Evolutionary conservation across 257 asterid genomes (phyloP).

Genomic region (Cynanchum wilfordii): DNA sequence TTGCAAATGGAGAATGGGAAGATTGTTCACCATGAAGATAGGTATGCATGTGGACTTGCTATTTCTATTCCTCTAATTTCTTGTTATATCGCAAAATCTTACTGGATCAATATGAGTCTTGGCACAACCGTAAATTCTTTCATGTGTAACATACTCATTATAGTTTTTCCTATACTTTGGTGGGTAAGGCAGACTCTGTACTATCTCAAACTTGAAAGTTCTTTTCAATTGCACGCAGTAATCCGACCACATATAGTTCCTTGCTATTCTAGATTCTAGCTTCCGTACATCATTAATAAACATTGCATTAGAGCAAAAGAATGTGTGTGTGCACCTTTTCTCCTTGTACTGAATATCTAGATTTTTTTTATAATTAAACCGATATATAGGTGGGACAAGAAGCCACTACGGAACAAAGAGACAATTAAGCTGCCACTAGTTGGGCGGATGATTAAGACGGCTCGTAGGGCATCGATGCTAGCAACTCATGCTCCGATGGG

Average conservation of each 20-base stretch:
- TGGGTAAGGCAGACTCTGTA: background rate
- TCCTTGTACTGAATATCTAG: background rate
- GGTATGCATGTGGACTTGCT: conserved; percentile 35
- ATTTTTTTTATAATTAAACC: background rate
- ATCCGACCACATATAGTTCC: background rate
- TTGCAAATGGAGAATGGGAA: conserved; percentile 72
- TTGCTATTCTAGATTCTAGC: background rate
- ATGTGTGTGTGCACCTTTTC: background rate
- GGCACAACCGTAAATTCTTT: background rate
- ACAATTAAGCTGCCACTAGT: conserved; percentile 53
- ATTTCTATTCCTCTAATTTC: too few species aligned
- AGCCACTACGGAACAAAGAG: conserved; percentile 58
- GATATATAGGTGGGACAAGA: conserved; percentile 71
- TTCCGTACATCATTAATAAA: background rate
- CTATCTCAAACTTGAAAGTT: background rate
- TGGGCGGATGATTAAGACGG: conserved; percentile 48
- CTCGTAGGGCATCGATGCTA: conserved; percentile 60
- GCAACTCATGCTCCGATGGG: conserved; percentile 78
- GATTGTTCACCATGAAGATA: conserved; percentile 71
- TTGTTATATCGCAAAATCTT: background rate
- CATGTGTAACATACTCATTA: background rate
- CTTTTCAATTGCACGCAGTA: background rate
- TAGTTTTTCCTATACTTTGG: background rate
- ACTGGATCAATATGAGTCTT: background rate
- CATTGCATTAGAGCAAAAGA: background rate